phyloP scores from a whole-genome alignment of 768 basidiomycete species.

The Pholiota microspora region DNA sequence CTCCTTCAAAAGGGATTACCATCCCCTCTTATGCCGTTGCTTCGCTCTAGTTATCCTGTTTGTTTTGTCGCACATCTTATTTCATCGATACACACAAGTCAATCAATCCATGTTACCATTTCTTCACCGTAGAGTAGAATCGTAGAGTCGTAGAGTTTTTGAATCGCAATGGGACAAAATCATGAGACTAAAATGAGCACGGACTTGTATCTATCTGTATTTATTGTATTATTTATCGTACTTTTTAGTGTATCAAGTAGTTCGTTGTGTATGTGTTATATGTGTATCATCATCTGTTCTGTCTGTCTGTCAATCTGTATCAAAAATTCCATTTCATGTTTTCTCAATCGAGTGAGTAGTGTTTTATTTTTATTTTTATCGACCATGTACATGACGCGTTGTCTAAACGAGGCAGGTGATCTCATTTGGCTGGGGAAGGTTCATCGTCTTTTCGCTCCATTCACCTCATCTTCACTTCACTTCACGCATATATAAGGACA shows the following conservation, averaged over 20 bases:
- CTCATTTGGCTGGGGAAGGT: neutral
- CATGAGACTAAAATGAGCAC: neutral
- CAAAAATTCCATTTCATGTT: neutral
- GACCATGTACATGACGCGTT: constrained; percentile 17
- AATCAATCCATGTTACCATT: constrained; percentile 4
- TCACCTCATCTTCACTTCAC: neutral
- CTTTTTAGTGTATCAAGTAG: neutral
- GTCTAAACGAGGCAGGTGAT: constrained; percentile 17
- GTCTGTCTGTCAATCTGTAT: neutral
- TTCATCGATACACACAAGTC: constrained; percentile 1
- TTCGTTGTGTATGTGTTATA: neutral
- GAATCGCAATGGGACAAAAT: neutral
- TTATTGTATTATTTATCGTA: neutral
- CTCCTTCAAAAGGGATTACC: neutral
- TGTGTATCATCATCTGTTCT: neutral
- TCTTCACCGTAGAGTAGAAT: neutral
- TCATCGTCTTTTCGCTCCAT: constrained; percentile 5
- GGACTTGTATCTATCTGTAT: constrained; percentile 6
- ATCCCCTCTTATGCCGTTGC: neutral
- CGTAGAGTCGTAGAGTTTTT: constrained; percentile 1
- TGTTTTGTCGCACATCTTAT: constrained; percentile 5
- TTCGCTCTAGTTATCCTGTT: neutral
- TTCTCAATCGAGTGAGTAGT: neutral
- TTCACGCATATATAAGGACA: too few relatives aligned
- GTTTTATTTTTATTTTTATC: too few relatives aligned